phyloP scores from a whole-genome alignment of 768 basidiomycete genomes.

The Tulasnella sp. region DNA sequence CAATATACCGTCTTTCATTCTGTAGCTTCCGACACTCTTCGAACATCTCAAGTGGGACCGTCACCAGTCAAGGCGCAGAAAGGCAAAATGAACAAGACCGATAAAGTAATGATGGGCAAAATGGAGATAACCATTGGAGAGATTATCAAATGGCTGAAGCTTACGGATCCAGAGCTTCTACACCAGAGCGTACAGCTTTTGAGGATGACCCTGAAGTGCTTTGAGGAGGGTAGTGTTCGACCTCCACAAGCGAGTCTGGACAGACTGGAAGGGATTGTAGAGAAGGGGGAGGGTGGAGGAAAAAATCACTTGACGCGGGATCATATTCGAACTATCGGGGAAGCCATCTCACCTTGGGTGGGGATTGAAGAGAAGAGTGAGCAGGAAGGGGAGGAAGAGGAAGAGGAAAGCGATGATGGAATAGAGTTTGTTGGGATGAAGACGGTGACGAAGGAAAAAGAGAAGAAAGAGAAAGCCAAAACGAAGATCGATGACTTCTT shows the following conservation, averaged over 20 bases:
- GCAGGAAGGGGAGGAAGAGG: neutral
- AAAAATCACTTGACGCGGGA: neutral
- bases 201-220: slow-evolving; percentile 62
- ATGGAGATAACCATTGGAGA: slow-evolving; percentile 70
- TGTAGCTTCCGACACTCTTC: slow-evolving; percentile 28
- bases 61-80: slow-evolving; percentile 22
- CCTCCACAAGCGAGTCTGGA: slow-evolving; percentile 45
- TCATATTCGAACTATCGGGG: slow-evolving; percentile 53
- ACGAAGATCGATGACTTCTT: too few species aligned
- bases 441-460: neutral
- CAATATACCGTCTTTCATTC: slow-evolving; percentile 70
- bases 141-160: slow-evolving; percentile 73
- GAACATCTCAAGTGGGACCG: slow-evolving; percentile 25
- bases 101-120: slow-evolving; percentile 59
- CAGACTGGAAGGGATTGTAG: slow-evolving; percentile 40
- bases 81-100: slow-evolving; percentile 35
- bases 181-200: slow-evolving; percentile 80
- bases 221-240: slow-evolving; percentile 44
- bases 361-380: neutral
- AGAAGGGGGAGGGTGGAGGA: slow-evolving; percentile 18
- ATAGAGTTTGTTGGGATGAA: neutral
- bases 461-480: neutral
- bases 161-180: slow-evolving; percentile 84
- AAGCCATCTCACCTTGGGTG: slow-evolving; percentile 46
- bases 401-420: neutral